Conservation (phyloP, 805 yeast species). For the Sungouiozyma ichnusensis region DNA sequence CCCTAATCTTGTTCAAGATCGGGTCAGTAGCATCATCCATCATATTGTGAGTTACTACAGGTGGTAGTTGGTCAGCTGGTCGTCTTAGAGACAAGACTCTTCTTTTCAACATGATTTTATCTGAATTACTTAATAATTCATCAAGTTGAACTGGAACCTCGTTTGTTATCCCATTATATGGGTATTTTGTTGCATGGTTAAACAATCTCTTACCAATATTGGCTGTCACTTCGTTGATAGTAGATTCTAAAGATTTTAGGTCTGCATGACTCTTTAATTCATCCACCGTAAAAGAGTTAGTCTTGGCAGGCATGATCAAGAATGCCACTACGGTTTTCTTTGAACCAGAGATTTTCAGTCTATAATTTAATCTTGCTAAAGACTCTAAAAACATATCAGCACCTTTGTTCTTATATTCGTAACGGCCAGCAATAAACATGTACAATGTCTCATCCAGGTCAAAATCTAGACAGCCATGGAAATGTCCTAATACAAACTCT, state of each 20-base stretch:
- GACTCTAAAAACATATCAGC: slow-evolving; percentile 92
- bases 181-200: slow-evolving; percentile 76
- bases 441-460: slow-evolving; percentile 88
- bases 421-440: slow-evolving; percentile 94
- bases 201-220: slow-evolving; percentile 77
- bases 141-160: slow-evolving; percentile 68
- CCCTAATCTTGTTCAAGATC: slow-evolving; percentile 78
- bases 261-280: slow-evolving; percentile 96
- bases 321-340: slow-evolving; percentile 93
- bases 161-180: slow-evolving; percentile 37
- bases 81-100: slow-evolving; percentile 88
- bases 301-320: slow-evolving; percentile 96
- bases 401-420: slow-evolving; percentile 94
- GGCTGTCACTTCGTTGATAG: slow-evolving; percentile 79
- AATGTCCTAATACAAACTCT: slow-evolving; percentile 93
- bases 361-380: slow-evolving; percentile 82
- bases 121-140: slow-evolving; percentile 79
- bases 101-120: slow-evolving; percentile 79
- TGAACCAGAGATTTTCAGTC: slow-evolving; percentile 69
- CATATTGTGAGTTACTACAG: slow-evolving; percentile 96
- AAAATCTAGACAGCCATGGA: slow-evolving; percentile 92
- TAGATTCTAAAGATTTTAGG: slow-evolving; percentile 76
- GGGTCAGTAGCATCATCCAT: slow-evolving; percentile 87
- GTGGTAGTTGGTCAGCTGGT: slow-evolving; percentile 63
- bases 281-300: slow-evolving; percentile 89